Evolutionary conservation across 1,139 yeast genomes (phyloP).

Genomic region (Meyerozyma athensensis): DNA sequence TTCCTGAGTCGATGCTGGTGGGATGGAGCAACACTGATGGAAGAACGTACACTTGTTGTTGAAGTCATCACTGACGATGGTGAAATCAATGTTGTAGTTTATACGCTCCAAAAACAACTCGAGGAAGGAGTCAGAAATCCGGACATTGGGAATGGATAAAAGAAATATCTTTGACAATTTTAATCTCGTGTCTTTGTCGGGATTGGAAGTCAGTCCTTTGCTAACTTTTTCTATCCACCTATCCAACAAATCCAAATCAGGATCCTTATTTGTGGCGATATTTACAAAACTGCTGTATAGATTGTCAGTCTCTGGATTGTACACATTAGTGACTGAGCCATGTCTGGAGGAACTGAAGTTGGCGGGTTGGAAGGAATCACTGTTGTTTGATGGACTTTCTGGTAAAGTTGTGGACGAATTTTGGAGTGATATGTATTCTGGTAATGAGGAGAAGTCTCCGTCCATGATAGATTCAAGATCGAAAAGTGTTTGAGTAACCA

Average conservation of each 20-base stretch:
- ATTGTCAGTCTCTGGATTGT: constrained; percentile 52
- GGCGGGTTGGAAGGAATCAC: constrained; percentile 2
- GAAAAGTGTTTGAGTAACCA: constrained; percentile 69
- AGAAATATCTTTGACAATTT: constrained; percentile 62
- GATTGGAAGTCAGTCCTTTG: constrained; percentile 4
- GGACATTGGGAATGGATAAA: constrained; percentile 51
- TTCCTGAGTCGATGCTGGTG: constrained; percentile 28
- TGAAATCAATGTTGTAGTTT: constrained; percentile 38
- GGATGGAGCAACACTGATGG: constrained; percentile 44
- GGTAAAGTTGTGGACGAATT: not conserved
- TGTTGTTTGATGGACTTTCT: constrained; percentile 1
- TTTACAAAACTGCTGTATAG: constrained; percentile 62
- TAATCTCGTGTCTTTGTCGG: constrained; percentile 20
- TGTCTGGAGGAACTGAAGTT: constrained; percentile 6
- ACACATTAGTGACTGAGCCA: constrained; percentile 15
- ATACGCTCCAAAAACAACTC: constrained; percentile 42
- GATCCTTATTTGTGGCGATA: constrained; percentile 47
- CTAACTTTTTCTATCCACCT: constrained; percentile 48
- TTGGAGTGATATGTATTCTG: constrained; percentile 3
- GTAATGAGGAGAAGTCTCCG: constrained; percentile 54
- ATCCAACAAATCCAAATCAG: constrained; percentile 39
- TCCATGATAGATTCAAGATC: constrained; percentile 85
- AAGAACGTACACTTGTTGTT: constrained; percentile 37
- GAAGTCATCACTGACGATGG: constrained; percentile 35
- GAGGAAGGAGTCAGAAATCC: constrained; percentile 46